Percentiles rank a stretch among this genome's conserved stretches.
These are phyloP conservation scores for Martensiomyces pterosporus DNA, from an alignment of 192 early-diverging fungal species.

Conservation along the genomic window DNA sequence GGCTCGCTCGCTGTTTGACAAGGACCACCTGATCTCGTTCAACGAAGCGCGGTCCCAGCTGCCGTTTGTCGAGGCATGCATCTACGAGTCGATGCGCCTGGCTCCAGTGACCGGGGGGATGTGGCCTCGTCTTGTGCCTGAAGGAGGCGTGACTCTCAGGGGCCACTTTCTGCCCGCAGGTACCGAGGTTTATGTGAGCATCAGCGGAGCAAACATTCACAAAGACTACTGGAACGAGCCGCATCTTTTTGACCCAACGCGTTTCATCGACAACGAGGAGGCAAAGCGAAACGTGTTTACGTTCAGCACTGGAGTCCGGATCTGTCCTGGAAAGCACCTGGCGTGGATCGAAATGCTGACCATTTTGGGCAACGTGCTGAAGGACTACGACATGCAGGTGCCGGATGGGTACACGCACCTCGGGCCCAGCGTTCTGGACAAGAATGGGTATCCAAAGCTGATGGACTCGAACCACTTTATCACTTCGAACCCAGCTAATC, in stretches of 20 bases:
- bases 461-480: slow-evolving; percentile 36
- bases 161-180: neutral
- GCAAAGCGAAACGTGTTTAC: slow-evolving; percentile 21
- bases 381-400: slow-evolving; percentile 28
- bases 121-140: neutral
- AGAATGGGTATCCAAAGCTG: slow-evolving; percentile 14
- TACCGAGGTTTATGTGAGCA: neutral
- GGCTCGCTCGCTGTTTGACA: neutral
- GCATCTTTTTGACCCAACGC: neutral
- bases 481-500: slow-evolving; percentile 31
- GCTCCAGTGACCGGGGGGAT: neutral
- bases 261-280: neutral
- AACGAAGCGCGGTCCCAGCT: neutral
- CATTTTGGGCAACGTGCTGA: slow-evolving; percentile 35
- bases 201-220: neutral
- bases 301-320: slow-evolving; percentile 34
- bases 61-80: neutral
- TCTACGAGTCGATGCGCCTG: neutral
- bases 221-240: neutral
- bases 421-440: slow-evolving; percentile 10
- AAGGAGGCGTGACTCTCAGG: neutral
- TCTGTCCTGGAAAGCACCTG: slow-evolving; percentile 38
- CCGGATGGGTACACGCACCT: slow-evolving; percentile 14
- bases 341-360: slow-evolving; percentile 35
- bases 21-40: neutral